Evolutionary conservation across 179 eudicot genomes (phyloP), one percentile per base, ranked within the genome.

Genomic region (Actinidia chinensis): DNA sequence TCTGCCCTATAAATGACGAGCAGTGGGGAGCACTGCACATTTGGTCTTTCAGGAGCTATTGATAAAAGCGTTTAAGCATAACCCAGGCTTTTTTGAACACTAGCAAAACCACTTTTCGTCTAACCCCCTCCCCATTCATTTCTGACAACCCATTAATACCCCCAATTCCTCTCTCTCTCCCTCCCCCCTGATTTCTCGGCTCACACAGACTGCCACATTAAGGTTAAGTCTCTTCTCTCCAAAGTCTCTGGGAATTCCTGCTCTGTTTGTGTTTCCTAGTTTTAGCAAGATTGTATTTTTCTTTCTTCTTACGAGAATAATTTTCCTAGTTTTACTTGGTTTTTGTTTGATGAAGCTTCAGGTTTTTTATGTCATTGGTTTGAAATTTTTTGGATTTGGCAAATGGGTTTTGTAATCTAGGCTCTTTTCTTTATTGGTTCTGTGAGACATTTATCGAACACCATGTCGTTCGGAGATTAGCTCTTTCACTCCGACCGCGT

Each of bases 201-300:
- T 56, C 44, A 22, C 55, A 14, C 15, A 5, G 54, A 54, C 6
- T 63, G 47, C 56, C 56, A 9, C 73, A 77, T 77, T 77, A 8
- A 77, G 79, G 79, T 77, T 67, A 67, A 40, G 23, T 22, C 54
- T 77, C n/a, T 23, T 42, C 74, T 42, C 50, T 65, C 33, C 61
- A 54, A 54, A n/a, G 15, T 48, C 43, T 10, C 58, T 47, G 59
- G 64, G 68, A 20, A 8, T 23, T 23, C 22, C 43, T 44, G 11
- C 20, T 40, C 1, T 13, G 42, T 42, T 56, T 25, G 11, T 77
- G 17, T 47, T 22, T 52, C 46, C 33, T 64, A 44, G 9, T 76
- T 52, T 4, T 66, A 17, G 8, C 20, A 52, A 51, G 43, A 68
- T 77, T 52, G 65, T 43, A 42, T 33, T 61, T n/a, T n/a, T n/a